These are phyloP conservation scores for Galerina marginata DNA, from an alignment of 768 basidiomycete species.

Conservation along the genomic window DNA sequence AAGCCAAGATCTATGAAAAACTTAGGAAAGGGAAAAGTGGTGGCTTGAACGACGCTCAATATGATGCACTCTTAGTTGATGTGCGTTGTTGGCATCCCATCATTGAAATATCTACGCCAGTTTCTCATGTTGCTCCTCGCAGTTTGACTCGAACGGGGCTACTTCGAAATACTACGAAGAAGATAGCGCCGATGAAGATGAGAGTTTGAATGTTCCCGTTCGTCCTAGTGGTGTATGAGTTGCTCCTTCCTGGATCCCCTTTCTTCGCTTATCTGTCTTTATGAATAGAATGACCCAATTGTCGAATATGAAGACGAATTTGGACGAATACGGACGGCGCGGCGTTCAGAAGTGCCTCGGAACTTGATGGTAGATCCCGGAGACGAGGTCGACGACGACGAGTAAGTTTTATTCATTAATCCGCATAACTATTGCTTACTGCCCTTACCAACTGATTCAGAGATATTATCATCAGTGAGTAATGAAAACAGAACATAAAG, in stretches of 20 bases:
- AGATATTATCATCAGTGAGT: conserved; percentile 64
- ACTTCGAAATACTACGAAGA: conserved; percentile 57
- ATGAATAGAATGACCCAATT: conserved; percentile 69
- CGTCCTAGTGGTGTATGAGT: conserved; percentile 39
- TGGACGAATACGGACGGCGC: conserved; percentile 73
- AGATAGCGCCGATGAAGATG: conserved; percentile 80
- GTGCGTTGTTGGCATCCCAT: conserved; percentile 48
- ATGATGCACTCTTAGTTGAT: conserved; percentile 74
- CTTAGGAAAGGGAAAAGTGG: conserved; percentile 78
- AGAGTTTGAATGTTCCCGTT: conserved; percentile 69
- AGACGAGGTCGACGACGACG: conserved; percentile 60
- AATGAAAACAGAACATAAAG: not conserved
- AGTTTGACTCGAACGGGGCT: conserved; percentile 60
- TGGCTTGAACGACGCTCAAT: conserved; percentile 77
- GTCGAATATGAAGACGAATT: conserved; percentile 90
- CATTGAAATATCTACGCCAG: not conserved
- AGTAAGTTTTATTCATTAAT: conserved; percentile 43
- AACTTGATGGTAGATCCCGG: conserved; percentile 55
- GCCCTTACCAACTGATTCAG: conserved; percentile 36
- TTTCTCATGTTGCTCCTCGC: not conserved
- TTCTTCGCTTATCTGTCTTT: not conserved
- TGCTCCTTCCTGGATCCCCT: conserved; percentile 23
- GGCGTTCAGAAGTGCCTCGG: conserved; percentile 79
- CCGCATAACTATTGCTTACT: conserved; percentile 2
- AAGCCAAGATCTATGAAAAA: conserved; percentile 83